A percentile compares a stretch with the other conserved stretches of the same genome.
These are phyloP conservation scores for Starmerella floris DNA, from an alignment of 805 yeast species.

Conservation along the genomic window DNA sequence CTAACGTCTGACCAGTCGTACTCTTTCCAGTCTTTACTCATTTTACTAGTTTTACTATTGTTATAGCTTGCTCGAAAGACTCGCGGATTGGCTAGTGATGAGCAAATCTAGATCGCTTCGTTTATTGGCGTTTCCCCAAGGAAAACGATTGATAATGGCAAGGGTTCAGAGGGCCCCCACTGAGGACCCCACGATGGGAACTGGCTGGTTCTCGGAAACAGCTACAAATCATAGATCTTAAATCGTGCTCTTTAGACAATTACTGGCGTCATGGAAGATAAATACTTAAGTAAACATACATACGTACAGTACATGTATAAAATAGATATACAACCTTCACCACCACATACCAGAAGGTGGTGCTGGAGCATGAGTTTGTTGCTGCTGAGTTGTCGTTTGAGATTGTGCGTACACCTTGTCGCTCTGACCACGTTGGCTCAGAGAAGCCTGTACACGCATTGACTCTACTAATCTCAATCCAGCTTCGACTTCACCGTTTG, in stretches of 20 bases:
- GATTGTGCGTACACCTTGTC: background rate
- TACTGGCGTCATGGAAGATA: too few relatives aligned
- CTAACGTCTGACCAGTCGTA: slow-evolving; percentile 28
- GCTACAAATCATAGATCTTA: too few relatives aligned
- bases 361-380: background rate
- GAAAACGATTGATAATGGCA: too few relatives aligned
- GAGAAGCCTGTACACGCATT: background rate
- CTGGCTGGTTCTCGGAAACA: too few relatives aligned
- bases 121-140: too few relatives aligned
- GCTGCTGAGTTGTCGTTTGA: background rate
- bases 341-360: slow-evolving; percentile 1
- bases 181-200: too few relatives aligned
- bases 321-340: background rate
- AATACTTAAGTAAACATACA: too few relatives aligned
- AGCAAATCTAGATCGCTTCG: background rate
- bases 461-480: background rate
- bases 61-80: background rate
- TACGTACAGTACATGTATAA: too few relatives aligned
- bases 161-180: too few relatives aligned
- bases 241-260: too few relatives aligned
- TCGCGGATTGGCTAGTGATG: too few relatives aligned
- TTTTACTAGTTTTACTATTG: background rate
- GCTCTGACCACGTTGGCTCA: background rate
- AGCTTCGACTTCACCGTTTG: slow-evolving; percentile 7
- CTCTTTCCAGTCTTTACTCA: slow-evolving; percentile 13